Evolutionary conservation across 495 filamentous ascomycete species (phyloP).

Genomic region (Bryoglossum gracile): DNA sequence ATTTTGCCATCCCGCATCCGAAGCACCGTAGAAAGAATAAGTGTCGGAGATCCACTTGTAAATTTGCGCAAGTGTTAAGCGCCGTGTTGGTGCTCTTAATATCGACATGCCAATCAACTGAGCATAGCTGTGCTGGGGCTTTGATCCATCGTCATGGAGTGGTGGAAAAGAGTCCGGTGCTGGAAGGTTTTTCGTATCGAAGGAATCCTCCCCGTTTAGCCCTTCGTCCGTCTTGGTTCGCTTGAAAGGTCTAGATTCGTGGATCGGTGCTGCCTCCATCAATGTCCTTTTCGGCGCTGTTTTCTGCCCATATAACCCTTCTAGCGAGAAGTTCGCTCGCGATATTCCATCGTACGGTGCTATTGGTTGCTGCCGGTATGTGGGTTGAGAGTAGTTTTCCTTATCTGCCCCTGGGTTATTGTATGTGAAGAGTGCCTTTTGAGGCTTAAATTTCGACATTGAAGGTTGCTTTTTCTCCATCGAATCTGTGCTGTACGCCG

Average conservation of each 20-base stretch:
- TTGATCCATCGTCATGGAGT: constrained; percentile 79
- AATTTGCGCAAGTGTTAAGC: constrained; percentile 89
- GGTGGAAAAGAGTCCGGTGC: constrained; percentile 69
- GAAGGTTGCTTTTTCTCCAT: constrained; percentile 66
- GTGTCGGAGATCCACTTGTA: constrained; percentile 99
- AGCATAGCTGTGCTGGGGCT: constrained; percentile 89
- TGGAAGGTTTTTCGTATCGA: constrained; percentile 52
- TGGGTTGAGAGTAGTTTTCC: constrained; percentile 52
- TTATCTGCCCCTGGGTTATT: constrained; percentile 44
- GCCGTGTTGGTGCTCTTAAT: constrained; percentile 72
- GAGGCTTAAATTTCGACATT: constrained; percentile 53
- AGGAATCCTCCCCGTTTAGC: constrained; percentile 25
- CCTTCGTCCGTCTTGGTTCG: constrained; percentile 45
- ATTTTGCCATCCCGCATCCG: constrained; percentile 93
- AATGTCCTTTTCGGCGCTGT: constrained; percentile 57
- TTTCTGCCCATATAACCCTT: constrained; percentile 49
- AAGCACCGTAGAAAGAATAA: constrained; percentile 75
- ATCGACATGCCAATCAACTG: constrained; percentile 97
- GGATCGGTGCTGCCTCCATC: constrained; percentile 67
- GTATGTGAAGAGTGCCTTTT: constrained; percentile 57
- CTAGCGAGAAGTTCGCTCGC: constrained; percentile 39
- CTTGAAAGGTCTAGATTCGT: constrained; percentile 60
- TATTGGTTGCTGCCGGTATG: constrained; percentile 42
- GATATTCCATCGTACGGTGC: constrained; percentile 34
- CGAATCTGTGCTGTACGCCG: constrained; percentile 71